phyloP scores from a whole-genome alignment of 768 basidiomycete species.

The Russula ochroleuca region DNA sequence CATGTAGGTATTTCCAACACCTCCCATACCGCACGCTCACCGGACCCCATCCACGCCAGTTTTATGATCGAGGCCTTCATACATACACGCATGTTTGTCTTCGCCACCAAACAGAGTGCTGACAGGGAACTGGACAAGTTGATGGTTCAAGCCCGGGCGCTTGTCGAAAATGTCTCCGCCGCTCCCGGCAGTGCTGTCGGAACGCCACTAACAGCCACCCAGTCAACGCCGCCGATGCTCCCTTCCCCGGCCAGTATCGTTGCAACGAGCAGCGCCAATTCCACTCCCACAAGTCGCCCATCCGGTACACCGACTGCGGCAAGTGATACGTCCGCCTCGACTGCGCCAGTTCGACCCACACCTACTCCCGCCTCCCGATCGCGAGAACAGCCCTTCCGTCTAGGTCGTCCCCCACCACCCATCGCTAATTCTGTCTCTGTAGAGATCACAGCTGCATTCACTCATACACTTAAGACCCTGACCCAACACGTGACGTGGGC shows the following conservation, averaged over 20 bases:
- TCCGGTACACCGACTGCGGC: constrained; percentile 49
- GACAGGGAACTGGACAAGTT: constrained; percentile 27
- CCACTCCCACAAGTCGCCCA: constrained; percentile 64
- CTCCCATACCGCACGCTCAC: constrained; percentile 33
- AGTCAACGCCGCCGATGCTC: constrained; percentile 63
- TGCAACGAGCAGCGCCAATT: constrained; percentile 66
- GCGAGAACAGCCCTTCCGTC: constrained; percentile 25
- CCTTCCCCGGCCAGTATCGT: constrained; percentile 72
- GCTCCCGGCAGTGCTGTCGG: constrained; percentile 19
- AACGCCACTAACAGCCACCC: constrained; percentile 23
- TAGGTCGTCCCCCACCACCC: constrained; percentile 28
- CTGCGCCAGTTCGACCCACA: constrained; percentile 28
- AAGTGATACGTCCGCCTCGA: constrained; percentile 27
- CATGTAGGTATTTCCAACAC: constrained; percentile 52
- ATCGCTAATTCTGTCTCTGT: constrained; percentile 29
- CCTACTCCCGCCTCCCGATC: constrained; percentile 31
- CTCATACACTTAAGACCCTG: constrained; percentile 36
- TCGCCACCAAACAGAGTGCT: constrained; percentile 35
- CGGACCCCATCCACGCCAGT: constrained; percentile 41
- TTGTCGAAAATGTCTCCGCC: constrained; percentile 28
- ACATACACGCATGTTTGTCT: constrained; percentile 48
- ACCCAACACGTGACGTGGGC: constrained; percentile 43
- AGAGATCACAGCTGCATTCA: constrained; percentile 27
- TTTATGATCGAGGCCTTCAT: constrained; percentile 79
- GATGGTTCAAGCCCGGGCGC: constrained; percentile 27